Percentiles rank a stretch among this genome's conserved stretches.
Conservation (phyloP, 805 yeast species). For the Candida railenensis region DNA sequence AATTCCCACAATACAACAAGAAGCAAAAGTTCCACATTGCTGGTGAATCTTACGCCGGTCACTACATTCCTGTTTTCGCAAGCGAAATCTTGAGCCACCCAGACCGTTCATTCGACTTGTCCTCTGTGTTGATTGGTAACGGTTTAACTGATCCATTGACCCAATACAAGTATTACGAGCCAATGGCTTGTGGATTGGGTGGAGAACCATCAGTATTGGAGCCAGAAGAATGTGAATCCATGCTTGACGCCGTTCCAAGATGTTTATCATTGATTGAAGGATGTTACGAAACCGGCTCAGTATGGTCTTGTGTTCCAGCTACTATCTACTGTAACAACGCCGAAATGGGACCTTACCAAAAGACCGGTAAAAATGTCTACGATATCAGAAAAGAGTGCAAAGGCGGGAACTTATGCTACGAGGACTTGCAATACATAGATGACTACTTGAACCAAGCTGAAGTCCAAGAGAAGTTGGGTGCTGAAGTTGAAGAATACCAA, state of each 20-base stretch:
- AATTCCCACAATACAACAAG: conserved; percentile 30
- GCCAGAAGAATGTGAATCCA: conserved; percentile 65
- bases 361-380: conserved; percentile 87
- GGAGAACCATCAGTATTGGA: conserved; percentile 75
- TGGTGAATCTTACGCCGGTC: conserved; percentile 48
- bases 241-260: conserved; percentile 64
- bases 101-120: conserved; percentile 49
- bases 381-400: conserved; percentile 84
- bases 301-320: conserved; percentile 90
- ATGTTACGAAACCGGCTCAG: conserved; percentile 74
- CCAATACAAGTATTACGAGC: conserved; percentile 78
- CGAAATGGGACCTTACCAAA: conserved; percentile 76
- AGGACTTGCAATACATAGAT: conserved; percentile 72
- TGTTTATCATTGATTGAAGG: conserved; percentile 73
- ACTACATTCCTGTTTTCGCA: conserved; percentile 47
- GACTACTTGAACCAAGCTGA: conserved; percentile 72
- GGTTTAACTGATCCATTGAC: conserved; percentile 85
- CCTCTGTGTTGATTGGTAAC: conserved; percentile 86
- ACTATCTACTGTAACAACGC: conserved; percentile 84
- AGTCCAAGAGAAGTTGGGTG: conserved; percentile 83
- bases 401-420: conserved; percentile 69
- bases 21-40: conserved; percentile 34
- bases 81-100: conserved; percentile 40
- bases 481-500: conserved; percentile 76
- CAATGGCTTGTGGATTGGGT: conserved; percentile 93